Evolutionary conservation across 306 rosid genomes (phyloP).

Genomic region (Prunus dulcis): DNA sequence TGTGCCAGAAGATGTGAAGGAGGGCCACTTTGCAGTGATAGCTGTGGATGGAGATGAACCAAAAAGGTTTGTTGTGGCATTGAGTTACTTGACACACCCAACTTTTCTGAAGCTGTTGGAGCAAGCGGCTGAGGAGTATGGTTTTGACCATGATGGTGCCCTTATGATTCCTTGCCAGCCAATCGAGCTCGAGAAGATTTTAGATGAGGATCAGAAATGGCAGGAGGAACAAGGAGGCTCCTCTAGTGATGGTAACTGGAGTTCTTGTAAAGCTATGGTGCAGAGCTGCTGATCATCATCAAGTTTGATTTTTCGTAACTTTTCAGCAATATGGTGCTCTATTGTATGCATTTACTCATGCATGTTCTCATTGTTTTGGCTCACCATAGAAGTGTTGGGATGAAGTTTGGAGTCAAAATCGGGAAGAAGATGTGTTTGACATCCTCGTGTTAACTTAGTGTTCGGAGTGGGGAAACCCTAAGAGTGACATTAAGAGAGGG

Average conservation of each 20-base stretch:
- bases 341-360: too few relatives aligned
- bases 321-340: not conserved
- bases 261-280: constrained; percentile 33
- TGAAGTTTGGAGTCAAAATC: too few relatives aligned
- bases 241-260: constrained; percentile 19
- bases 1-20: constrained; percentile 74
- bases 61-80: constrained; percentile 65
- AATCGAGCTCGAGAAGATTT: constrained; percentile 54
- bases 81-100: constrained; percentile 59
- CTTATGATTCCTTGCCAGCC: constrained; percentile 65
- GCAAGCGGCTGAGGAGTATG: constrained; percentile 76
- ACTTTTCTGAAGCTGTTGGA: constrained; percentile 58
- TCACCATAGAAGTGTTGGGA: too few relatives aligned
- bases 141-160: constrained; percentile 77
- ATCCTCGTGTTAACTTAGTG: too few relatives aligned
- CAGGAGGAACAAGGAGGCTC: not conserved
- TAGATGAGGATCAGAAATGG: constrained; percentile 37
- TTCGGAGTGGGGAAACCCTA: too few relatives aligned
- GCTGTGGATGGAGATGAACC: constrained; percentile 48
- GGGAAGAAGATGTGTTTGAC: too few relatives aligned
- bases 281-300: constrained; percentile 30
- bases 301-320: not conserved
- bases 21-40: constrained; percentile 84
- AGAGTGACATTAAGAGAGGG: too few relatives aligned
- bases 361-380: too few relatives aligned